Evolutionary conservation across 495 filamentous ascomycete genomes (phyloP), one percentile per base, ranked within the genome.

Genomic region (Aspergillus cavernicola): DNA sequence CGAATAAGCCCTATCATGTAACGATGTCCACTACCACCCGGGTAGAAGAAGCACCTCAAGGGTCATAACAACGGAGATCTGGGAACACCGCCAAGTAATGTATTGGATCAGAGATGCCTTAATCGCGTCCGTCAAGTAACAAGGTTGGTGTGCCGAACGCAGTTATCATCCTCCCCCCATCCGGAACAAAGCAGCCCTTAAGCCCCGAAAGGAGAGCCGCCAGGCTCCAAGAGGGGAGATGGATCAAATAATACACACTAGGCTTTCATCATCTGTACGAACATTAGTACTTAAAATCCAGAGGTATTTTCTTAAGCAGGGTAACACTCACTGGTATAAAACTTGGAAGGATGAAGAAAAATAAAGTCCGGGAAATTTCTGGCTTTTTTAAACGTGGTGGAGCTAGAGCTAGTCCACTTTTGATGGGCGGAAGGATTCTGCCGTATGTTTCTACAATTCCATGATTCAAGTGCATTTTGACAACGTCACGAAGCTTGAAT

Each of bases 91-190:
- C 63, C 73, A 76, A 76, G 73, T 68, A 60, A 58, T 66, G 42
- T 61, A 40, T 60, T 40, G 65, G 70, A 55, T 97, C 93, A 97
- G 93, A 97, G 90, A 90, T 96, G 89, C 90, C 85, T 82, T 87
- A 80, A 85, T 88, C 81, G 91, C 95, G 92, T 96, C 87, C 91
- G 90, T 28, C 88, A 63, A 78, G 75, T 88, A 95, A 96, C 89
- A 96, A 96, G 92, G 84, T 85, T 53, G 75, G 72, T 96, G 93
- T 97, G 93, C 89, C 92, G 90, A 91, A 96, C 95, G 89, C 95
- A 82, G 80, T 86, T 90, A 81, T 98, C 93, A 98, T 77, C 74
- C 83, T 88, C 79, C 81, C 85, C 61, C 77, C 77, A 66, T 70
- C 74, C 72, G 74, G 82, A 71, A 66, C 83, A 77, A 66, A 68